Percentiles rank a stretch among this genome's conserved stretches.
phyloP scores from a whole-genome alignment of 2,329 filamentous ascomycete species.

The Fusarium nygamai region DNA sequence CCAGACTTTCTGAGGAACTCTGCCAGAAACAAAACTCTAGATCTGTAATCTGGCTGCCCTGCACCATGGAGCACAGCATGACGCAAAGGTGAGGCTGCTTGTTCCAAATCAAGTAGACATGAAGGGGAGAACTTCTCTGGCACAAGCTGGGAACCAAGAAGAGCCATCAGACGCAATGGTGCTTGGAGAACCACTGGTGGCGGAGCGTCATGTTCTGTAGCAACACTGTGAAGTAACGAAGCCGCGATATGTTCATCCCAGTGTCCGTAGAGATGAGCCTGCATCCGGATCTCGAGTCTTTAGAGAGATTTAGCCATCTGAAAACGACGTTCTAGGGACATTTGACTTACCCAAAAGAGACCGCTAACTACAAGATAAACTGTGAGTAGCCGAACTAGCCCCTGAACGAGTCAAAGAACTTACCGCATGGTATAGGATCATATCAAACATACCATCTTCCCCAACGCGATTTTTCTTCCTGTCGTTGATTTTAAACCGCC shows the following conservation, averaged over 20 bases:
- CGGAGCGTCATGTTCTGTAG: neutral
- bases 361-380: conserved; percentile 15
- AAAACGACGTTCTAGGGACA: neutral
- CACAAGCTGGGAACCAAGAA: conserved; percentile 26
- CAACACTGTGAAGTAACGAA: neutral
- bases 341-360: conserved; percentile 37
- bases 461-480: conserved; percentile 30
- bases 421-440: conserved; percentile 41
- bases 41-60: neutral
- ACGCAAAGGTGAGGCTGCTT: conserved; percentile 14
- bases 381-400: conserved; percentile 11
- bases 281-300: conserved; percentile 39
- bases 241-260: conserved; percentile 1
- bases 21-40: conserved; percentile 21
- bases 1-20: conserved; percentile 27
- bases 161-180: conserved; percentile 25
- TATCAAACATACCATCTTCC: conserved; percentile 29
- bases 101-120: conserved; percentile 31
- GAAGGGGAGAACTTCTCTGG: conserved; percentile 38
- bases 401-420: neutral
- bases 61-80: conserved; percentile 7
- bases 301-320: neutral
- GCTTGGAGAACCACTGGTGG: conserved; percentile 23
- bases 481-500: conserved; percentile 26
- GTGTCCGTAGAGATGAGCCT: neutral